Evolutionary conservation across 805 yeast species (phyloP), one percentile per base, ranked within the genome.

Genomic region (Candida boleticola): DNA sequence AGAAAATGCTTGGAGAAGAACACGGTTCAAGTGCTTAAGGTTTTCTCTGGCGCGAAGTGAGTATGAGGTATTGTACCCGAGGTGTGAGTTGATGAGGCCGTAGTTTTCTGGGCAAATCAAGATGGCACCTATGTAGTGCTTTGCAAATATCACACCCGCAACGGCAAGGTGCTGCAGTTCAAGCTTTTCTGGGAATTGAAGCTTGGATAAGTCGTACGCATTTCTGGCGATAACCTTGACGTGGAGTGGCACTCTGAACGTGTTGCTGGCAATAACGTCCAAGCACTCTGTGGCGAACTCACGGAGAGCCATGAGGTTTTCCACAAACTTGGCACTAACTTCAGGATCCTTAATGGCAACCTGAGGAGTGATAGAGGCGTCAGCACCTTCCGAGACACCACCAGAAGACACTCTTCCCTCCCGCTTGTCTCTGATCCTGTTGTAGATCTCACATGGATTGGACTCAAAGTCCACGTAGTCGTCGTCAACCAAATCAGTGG

Each of bases 311-410:
- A 86, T 86, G 53, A 93, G 66, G 51, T 93, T 90, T 27, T 71
- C 62, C 26, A 93, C 82, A 58, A 88, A 93, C 33, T 73, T 71
- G 0, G 65, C 62, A 26, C 93, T 76, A 0, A 92, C 89, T n/a
- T 76, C 81, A 1, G 81, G 76, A 49, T 87, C 90, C 48, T 83
- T 84, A 47, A 92, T 87, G 1, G 98, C 96, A 29, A 67, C 71
- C 41, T 79, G 83, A 0, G 85, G 82, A 2, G 66, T 53, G 43
- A 71, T 59, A 35, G 60, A 59, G 9, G 46, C 63, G 11, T 29
- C 14, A 57, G 68, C 60, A 53, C 64, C 44, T 58, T 55, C 13
- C 49, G 45, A 36, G 51, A 47, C 51, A 52, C 66, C 39, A 55
- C 43, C 17, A 1, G 74, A 73, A 29, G 59, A 47, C 1, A 64